phyloP scores from a whole-genome alignment of 73 alveolate species.

The Halteria grandinella region DNA sequence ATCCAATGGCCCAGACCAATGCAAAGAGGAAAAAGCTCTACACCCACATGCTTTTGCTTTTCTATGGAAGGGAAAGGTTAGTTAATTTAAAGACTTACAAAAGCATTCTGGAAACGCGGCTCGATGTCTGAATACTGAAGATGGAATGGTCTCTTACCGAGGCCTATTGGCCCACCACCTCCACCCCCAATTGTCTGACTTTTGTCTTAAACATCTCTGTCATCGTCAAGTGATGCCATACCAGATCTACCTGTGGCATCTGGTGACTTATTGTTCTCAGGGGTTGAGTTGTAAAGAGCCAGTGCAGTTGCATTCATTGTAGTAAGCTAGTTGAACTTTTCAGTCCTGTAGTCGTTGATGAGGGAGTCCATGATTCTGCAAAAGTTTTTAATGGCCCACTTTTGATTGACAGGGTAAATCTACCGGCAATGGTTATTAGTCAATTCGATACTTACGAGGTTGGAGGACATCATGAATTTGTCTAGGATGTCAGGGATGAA shows the following conservation, averaged over 20 bases:
- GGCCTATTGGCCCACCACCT: too few species aligned
- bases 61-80: not conserved
- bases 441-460: too few species aligned
- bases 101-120: constrained; percentile 59
- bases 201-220: too few species aligned
- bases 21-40: constrained; percentile 95
- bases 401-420: constrained; percentile 63
- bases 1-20: constrained; percentile 98
- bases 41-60: constrained; percentile 70
- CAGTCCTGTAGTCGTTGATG: constrained; percentile 67
- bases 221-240: too few species aligned
- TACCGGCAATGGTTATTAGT: too few species aligned
- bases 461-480: too few species aligned
- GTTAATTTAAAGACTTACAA: constrained; percentile 27
- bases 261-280: not conserved
- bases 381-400: constrained; percentile 66
- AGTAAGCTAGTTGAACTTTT: constrained; percentile 46
- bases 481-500: constrained; percentile 65
- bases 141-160: constrained; percentile 48
- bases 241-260: not conserved
- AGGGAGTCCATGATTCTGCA: constrained; percentile 46
- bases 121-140: constrained; percentile 60
- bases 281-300: constrained; percentile 10
- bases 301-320: constrained; percentile 44
- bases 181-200: too few species aligned